Evolutionary conservation across 78 protist species (phyloP).

Genomic region (Isochrysis galbana): DNA sequence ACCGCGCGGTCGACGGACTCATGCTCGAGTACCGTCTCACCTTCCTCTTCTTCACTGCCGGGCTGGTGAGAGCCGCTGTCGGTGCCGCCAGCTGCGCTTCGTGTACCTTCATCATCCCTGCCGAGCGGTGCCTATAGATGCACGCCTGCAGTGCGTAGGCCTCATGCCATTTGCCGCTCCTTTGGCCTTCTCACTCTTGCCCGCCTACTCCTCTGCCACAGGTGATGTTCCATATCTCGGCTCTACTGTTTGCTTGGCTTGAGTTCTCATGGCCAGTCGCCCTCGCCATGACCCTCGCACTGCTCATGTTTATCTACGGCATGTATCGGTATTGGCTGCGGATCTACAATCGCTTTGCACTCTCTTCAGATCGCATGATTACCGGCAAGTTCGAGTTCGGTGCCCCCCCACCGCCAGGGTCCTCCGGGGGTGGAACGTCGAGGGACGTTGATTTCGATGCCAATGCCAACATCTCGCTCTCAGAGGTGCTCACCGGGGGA

Average conservation of each 20-base stretch:
- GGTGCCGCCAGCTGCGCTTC: too few species aligned
- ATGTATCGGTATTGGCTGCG: neutral
- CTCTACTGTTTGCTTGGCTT: neutral
- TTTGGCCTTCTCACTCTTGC: too few species aligned
- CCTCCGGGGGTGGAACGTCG: neutral
- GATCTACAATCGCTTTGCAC: neutral
- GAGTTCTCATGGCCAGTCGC: slow-evolving; percentile 7
- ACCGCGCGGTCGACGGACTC: slow-evolving; percentile 21
- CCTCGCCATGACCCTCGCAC: neutral
- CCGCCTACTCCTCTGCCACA: too few species aligned
- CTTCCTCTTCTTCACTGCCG: neutral
- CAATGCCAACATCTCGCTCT: neutral
- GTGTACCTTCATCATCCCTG: too few species aligned
- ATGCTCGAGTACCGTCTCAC: slow-evolving; percentile 1
- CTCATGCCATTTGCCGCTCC: too few species aligned
- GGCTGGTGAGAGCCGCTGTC: too few species aligned
- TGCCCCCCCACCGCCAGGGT: neutral
- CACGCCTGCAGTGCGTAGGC: too few species aligned
- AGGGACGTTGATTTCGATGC: neutral
- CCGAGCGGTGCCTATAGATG: too few species aligned
- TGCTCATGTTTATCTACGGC: slow-evolving; percentile 8
- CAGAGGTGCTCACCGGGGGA: too few species aligned
- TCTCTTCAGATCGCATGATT: neutral
- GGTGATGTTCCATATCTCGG: neutral
- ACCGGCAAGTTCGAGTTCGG: slow-evolving; percentile 9